phyloP scores from a whole-genome alignment of 768 basidiomycete species.

The Serpula lacrymans region DNA sequence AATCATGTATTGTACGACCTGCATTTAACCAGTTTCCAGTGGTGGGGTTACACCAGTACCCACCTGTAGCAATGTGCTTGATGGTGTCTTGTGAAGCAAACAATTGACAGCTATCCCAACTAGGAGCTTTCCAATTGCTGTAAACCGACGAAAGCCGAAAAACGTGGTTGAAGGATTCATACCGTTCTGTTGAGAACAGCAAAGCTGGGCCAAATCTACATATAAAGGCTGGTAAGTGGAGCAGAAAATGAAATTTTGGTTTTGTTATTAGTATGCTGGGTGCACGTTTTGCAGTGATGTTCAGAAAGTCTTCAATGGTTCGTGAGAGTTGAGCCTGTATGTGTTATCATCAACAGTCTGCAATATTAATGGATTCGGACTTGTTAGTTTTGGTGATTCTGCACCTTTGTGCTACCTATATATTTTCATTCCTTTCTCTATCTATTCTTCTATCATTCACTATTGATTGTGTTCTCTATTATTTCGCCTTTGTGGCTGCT shows the following conservation, averaged over 20 bases:
- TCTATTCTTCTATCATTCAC: no score
- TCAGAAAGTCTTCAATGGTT: conserved; percentile 16
- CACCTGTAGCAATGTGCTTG: conserved; percentile 36
- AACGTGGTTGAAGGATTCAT: conserved; percentile 41
- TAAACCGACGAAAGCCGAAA: conserved; percentile 38
- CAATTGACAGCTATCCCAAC: conserved; percentile 37
- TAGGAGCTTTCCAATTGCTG: conserved; percentile 42
- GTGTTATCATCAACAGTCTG: conserved; percentile 10
- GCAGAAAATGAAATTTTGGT: conserved; percentile 20
- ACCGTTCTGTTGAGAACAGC: no score
- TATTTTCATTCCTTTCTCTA: no score
- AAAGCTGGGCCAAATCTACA: conserved; percentile 20
- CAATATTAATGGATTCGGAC: no score
- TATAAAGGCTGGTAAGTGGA: conserved; percentile 17
- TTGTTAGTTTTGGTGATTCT: no score
- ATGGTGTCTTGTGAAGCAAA: conserved; percentile 28
- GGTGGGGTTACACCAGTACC: conserved; percentile 17
- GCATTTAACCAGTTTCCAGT: no score
- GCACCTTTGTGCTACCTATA: no score
- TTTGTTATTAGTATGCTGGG: no score
- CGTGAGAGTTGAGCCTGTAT: conserved; percentile 14
- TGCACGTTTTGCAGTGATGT: no score
- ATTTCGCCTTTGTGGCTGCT: no score
- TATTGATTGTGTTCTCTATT: no score
- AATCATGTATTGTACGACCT: no score